Evolutionary conservation across 805 yeast genomes (phyloP).

Genomic region (Saturnispora silvae): DNA sequence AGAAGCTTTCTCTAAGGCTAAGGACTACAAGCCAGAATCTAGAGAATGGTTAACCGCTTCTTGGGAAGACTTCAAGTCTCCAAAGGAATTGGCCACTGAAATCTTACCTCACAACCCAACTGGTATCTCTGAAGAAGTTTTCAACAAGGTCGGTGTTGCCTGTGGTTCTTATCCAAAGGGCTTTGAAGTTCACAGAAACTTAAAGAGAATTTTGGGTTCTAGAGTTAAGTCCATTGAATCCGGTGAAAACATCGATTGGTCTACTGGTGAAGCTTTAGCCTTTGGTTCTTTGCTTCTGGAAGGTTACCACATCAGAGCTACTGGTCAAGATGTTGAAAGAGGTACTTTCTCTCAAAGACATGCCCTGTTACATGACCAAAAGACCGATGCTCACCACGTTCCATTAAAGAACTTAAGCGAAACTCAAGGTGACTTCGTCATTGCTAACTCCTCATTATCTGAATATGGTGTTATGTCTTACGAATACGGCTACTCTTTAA

Average conservation of each 20-base stretch:
- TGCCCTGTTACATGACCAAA: conserved; percentile 94
- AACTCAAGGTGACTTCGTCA: conserved; percentile 76
- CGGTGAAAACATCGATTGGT: conserved; percentile 97
- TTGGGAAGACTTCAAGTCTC: conserved; percentile 98
- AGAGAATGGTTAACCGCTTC: conserved; percentile 98
- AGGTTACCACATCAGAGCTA: conserved; percentile 93
- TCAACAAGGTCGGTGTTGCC: conserved; percentile 68
- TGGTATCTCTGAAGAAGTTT: conserved; percentile 59
- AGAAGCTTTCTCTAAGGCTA: conserved; percentile 78
- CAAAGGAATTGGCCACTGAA: conserved; percentile 92
- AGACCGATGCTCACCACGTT: conserved; percentile 68
- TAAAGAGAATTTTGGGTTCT: conserved; percentile 83
- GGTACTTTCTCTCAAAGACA: conserved; percentile 99
- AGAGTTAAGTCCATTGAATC: conserved; percentile 74
- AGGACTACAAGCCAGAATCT: conserved; percentile 81
- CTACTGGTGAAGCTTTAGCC: conserved; percentile 98
- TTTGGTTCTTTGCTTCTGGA: conserved; percentile 86
- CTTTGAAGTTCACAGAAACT: conserved; percentile 87
- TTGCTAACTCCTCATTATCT: conserved; percentile 90
- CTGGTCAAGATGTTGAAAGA: conserved; percentile 99
- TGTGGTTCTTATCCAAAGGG: conserved; percentile 79
- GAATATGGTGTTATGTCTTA: conserved; percentile 99
- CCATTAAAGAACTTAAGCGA: conserved; percentile 76
- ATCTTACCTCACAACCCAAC: conserved; percentile 94
- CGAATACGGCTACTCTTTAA: conserved; percentile 96